Conservation (phyloP, 176 grass and related monocot genomes). For the Secale cereale region DNA sequence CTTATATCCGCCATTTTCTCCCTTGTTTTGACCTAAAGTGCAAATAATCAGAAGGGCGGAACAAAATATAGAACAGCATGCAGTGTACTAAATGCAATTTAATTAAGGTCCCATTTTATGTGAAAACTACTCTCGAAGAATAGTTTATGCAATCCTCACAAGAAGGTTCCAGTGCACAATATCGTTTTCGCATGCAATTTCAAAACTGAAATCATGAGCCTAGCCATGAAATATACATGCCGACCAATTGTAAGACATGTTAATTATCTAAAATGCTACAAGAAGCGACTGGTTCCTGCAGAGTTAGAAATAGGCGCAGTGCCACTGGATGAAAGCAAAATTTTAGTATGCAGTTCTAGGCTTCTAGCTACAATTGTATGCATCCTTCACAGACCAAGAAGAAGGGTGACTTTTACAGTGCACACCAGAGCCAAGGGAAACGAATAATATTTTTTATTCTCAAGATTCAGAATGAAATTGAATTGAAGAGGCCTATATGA, state of each 20-base stretch:
- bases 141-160: background rate
- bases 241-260: background rate
- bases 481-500: slow-evolving; percentile 15
- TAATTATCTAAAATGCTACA: background rate
- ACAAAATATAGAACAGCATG: background rate
- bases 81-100: background rate
- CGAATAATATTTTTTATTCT: slow-evolving; percentile 7
- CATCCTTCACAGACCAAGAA: background rate
- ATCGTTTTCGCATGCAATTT: background rate
- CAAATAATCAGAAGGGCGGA: slow-evolving; percentile 26
- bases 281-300: background rate
- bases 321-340: background rate
- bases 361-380: background rate
- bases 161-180: background rate
- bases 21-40: slow-evolving; percentile 61
- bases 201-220: slow-evolving; percentile 21
- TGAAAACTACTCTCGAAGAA: background rate
- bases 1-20: slow-evolving; percentile 75
- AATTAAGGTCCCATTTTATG: background rate
- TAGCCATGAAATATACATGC: background rate
- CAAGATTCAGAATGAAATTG: slow-evolving; percentile 2
- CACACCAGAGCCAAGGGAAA: slow-evolving; percentile 1
- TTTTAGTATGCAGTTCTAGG: background rate
- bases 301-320: background rate
- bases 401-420: slow-evolving; percentile 3